Base-by-base conservation (phyloP, 108 stramenopile species). In the Nitzschia sp. region DNA sequence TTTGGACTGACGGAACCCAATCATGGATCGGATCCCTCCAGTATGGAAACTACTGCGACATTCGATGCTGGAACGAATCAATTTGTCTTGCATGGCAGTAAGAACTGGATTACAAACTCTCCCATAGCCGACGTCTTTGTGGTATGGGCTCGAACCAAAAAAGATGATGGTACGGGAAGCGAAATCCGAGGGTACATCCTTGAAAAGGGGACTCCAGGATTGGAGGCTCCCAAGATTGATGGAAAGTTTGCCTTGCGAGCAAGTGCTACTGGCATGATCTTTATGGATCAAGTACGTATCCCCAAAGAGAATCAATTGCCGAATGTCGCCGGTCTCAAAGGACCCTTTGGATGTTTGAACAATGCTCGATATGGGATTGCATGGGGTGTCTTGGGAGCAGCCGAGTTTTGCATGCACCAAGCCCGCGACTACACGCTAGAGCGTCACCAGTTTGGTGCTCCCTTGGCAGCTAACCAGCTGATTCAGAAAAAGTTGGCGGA, bases 1-100 rank as follows among this genome's bases (percentile, higher is more conserved):
- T 98, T 98, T 79, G 98, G 98, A 3, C 73, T 98, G 68, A 98
- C 98, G 58, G 98, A 98, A 68, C 98, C 98, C 22, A 93, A 96
- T 68, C 95, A 96, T 79, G 98, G 98, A 8, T 83, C 80, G 6
- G 98, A 98, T 75, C 98, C 98, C 16, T 76, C 80, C 1, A 73
- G 84, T 27, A 98, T 98, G 98, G 94, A 90, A 74, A 94, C 96
- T 1, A 66, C 81, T 6, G 86, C 94, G 3, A 23, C 38, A 1
- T 86, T 84, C 54, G 92, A 95, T 61, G 73, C 70, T 1, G 86
- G 71, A 47, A 92, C 85, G 50, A 85, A 92, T 53, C 85, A 93
- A 56, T 94, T 94, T 77, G 75, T 94, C 0, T 72, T 98, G 53
- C 94, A 88, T 67, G 98, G 98, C 16, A 72, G 85, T 69, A 98